A percentile compares a stretch with the other conserved stretches of the same genome.
phyloP scores from a whole-genome alignment of 1,284 basidiomycete species.

The Vanrija pseudolonga region DNA sequence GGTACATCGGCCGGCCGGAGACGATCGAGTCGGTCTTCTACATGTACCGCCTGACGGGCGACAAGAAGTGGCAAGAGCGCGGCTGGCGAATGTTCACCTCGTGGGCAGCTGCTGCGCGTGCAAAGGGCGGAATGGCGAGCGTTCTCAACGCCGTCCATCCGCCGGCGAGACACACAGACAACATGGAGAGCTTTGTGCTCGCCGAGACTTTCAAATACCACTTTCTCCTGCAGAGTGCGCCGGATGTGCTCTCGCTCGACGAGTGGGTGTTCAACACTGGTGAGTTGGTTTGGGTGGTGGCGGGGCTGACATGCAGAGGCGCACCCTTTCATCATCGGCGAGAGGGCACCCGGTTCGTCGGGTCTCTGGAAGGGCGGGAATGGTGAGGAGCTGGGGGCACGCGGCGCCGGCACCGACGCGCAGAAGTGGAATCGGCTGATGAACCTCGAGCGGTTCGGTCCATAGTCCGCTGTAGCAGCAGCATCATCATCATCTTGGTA shows the following conservation, averaged over 20 bases:
- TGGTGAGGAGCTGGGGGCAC: constrained; percentile 26
- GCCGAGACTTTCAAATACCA: constrained; percentile 58
- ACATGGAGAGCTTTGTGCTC: constrained; percentile 56
- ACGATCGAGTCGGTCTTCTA: constrained; percentile 57
- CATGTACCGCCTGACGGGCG: constrained; percentile 56
- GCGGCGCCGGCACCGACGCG: constrained; percentile 43
- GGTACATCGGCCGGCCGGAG: constrained; percentile 54
- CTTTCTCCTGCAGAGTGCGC: constrained; percentile 53
- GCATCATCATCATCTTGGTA: no score
- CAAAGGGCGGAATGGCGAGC: constrained; percentile 47
- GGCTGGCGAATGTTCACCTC: constrained; percentile 59
- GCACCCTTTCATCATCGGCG: constrained; percentile 42
- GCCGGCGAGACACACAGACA: constrained; percentile 28
- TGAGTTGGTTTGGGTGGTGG: constrained; percentile 6
- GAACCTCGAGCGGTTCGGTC: constrained; percentile 16
- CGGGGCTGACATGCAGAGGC: constrained; percentile 32
- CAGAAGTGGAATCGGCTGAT: constrained; percentile 41
- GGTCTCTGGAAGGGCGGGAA: constrained; percentile 30
- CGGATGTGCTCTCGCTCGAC: constrained; percentile 54
- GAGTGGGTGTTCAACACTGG: constrained; percentile 58
- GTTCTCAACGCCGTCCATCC: constrained; percentile 50
- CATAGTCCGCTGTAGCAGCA: no score
- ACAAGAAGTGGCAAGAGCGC: constrained; percentile 56
- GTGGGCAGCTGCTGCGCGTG: constrained; percentile 52
- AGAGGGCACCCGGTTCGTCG: constrained; percentile 32